These are phyloP conservation scores for Ceratobasidium theobromae DNA, from an alignment of 1,284 basidiomycete species.

Conservation along the genomic window DNA sequence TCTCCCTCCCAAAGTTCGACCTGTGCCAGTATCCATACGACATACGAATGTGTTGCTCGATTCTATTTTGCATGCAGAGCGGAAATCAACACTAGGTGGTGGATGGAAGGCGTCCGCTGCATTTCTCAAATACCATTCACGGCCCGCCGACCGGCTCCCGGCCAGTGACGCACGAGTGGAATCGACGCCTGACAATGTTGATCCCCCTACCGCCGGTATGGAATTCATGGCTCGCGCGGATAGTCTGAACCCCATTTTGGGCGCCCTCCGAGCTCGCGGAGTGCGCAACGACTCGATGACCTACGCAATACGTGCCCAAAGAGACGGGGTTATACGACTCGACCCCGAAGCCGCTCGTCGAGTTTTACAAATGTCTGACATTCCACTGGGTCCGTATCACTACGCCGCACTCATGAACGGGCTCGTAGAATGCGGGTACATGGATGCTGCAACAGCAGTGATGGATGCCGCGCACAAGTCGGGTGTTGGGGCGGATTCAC, in stretches of 20 bases:
- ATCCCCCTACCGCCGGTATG: conserved; percentile 21
- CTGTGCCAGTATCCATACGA: conserved; percentile 15
- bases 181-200: not conserved
- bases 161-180: not conserved
- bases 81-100: not conserved
- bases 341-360: conserved; percentile 13
- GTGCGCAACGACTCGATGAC: conserved; percentile 25
- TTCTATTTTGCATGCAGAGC: conserved; percentile 16
- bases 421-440: conserved; percentile 24
- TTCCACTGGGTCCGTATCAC: conserved; percentile 13
- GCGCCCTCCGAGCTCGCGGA: conserved; percentile 14
- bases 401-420: conserved; percentile 28
- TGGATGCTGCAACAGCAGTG: conserved; percentile 11
- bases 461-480: conserved; percentile 12
- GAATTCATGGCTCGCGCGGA: not conserved
- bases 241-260: not conserved
- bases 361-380: conserved; percentile 12
- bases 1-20: not conserved
- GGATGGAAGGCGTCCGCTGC: conserved; percentile 27
- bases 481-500: not conserved
- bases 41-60: conserved; percentile 20
- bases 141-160: not conserved
- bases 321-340: conserved; percentile 19
- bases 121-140: conserved; percentile 22
- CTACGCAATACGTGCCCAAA: conserved; percentile 17